Evolutionary conservation across 345 rosid species (phyloP).

Genomic region (Mercurialis annua): DNA sequence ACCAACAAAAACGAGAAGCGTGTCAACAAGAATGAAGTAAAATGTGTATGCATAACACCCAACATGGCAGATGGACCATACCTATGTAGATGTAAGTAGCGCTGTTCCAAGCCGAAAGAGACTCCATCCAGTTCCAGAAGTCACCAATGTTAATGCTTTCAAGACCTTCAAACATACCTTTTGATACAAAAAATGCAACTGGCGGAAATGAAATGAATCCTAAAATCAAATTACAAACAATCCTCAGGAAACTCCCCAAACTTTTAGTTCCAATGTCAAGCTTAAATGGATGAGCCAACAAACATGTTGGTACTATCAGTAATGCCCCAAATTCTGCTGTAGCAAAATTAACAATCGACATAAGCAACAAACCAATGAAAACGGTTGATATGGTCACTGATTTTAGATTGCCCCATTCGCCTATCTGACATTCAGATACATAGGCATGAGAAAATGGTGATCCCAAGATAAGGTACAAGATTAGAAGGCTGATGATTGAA

Average conservation of each 20-base stretch:
- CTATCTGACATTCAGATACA: conserved; percentile 32
- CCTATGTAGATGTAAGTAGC: conserved; percentile 88
- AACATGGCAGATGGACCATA: conserved; percentile 81
- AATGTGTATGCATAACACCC: conserved; percentile 50
- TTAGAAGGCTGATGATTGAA: conserved; percentile 47
- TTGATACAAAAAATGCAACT: conserved; percentile 44
- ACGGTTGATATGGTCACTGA: conserved; percentile 74
- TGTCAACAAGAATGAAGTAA: conserved; percentile 47
- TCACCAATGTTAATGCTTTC: conserved; percentile 44
- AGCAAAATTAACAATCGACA: conserved; percentile 92
- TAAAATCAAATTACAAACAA: conserved; percentile 46
- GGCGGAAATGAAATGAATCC: conserved; percentile 63
- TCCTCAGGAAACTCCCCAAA: conserved; percentile 36
- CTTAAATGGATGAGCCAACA: conserved; percentile 68
- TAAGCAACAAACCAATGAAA: conserved; percentile 77
- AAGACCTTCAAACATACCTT: conserved; percentile 45
- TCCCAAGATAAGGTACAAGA: conserved; percentile 43
- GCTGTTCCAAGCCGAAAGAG: conserved; percentile 91
- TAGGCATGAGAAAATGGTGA: conserved; percentile 33
- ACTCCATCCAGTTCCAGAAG: conserved; percentile 85
- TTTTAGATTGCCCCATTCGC: conserved; percentile 66
- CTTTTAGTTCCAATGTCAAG: conserved; percentile 43
- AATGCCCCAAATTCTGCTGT: conserved; percentile 88
- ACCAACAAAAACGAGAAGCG: neutral
- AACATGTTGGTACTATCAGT: conserved; percentile 67